phyloP scores from a whole-genome alignment of 1,139 yeast species.

The Magnusiomyces paraingens region DNA sequence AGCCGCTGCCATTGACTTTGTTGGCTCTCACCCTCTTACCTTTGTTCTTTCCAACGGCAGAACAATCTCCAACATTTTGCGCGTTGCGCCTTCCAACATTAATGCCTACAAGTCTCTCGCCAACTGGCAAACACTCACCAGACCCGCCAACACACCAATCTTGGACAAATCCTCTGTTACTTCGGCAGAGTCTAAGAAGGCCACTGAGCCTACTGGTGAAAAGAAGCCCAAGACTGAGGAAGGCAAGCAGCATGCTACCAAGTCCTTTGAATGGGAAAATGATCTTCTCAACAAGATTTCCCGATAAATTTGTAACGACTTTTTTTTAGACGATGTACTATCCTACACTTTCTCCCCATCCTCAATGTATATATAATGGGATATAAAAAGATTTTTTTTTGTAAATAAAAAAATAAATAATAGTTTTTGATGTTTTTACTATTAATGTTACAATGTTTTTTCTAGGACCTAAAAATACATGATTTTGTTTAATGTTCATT shows the following conservation, averaged over 20 bases:
- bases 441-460: no score
- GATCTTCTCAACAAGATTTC: slow-evolving; percentile 23
- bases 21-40: slow-evolving; percentile 17
- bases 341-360: no score
- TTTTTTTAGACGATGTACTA: no score
- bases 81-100: slow-evolving; percentile 13
- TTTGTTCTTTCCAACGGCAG: slow-evolving; percentile 18
- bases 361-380: no score
- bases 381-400: no score
- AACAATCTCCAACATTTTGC: slow-evolving; percentile 13
- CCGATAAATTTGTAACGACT: slow-evolving; percentile 1
- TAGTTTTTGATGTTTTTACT: no score
- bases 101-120: slow-evolving; percentile 2
- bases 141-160: slow-evolving; percentile 12
- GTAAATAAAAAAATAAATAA: no score
- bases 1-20: slow-evolving; percentile 19
- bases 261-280: slow-evolving; percentile 29
- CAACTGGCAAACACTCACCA: slow-evolving; percentile 10
- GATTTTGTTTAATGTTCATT: no score
- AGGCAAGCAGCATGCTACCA: slow-evolving; percentile 9
- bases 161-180: slow-evolving; percentile 5
- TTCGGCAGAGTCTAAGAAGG: slow-evolving; percentile 3
- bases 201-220: slow-evolving; percentile 13
- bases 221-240: slow-evolving; percentile 6
- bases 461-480: no score